These are phyloP conservation scores for Saururus chinensis DNA, from an alignment of 164 flowering plant genomes.

Conservation along the genomic window DNA sequence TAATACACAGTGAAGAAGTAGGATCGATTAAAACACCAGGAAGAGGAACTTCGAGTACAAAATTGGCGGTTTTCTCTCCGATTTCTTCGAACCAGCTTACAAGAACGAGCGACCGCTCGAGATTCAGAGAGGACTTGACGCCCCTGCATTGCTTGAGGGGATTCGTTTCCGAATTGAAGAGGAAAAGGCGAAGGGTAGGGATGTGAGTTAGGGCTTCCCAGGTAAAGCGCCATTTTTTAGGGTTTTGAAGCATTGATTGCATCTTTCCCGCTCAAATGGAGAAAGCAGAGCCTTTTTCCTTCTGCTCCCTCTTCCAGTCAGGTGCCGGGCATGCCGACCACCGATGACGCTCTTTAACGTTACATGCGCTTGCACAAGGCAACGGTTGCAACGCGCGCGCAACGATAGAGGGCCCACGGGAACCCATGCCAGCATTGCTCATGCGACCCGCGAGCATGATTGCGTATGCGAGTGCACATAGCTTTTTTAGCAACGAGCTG, in stretches of 20 bases:
- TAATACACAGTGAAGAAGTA: slow-evolving; percentile 40
- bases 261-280: no score
- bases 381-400: no score
- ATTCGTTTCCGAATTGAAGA: slow-evolving; percentile 39
- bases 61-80: not conserved
- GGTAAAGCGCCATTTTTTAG: slow-evolving; percentile 75
- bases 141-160: slow-evolving; percentile 35
- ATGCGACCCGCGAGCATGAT: no score
- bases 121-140: slow-evolving; percentile 24
- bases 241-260: slow-evolving; percentile 18
- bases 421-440: no score
- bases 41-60: slow-evolving; percentile 46
- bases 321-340: no score
- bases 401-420: no score
- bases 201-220: slow-evolving; percentile 85
- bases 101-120: slow-evolving; percentile 25
- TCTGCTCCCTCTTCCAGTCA: no score
- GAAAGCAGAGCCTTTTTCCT: no score
- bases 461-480: no score
- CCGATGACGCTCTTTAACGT: no score
- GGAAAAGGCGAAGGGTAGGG: slow-evolving; percentile 51
- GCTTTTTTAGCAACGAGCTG: no score
- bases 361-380: no score
- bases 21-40: slow-evolving; percentile 68
- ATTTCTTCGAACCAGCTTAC: slow-evolving; percentile 33